Conservation (phyloP, 805 yeast genomes). For the Saturnispora zaruensis region DNA sequence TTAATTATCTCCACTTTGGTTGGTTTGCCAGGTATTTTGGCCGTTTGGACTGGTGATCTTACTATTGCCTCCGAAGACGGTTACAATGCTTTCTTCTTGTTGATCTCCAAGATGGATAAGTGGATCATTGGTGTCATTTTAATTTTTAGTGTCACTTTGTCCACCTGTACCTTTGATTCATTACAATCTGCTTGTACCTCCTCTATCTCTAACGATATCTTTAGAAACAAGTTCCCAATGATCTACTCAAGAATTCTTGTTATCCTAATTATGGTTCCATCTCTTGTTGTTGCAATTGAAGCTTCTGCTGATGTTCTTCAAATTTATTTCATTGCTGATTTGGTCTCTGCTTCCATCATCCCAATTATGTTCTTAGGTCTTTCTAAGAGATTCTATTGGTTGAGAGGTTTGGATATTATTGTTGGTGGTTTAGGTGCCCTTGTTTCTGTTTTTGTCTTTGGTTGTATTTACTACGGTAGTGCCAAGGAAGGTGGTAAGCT, state of each 20-base stretch:
- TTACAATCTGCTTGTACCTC: conserved; percentile 84
- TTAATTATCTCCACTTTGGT: conserved; percentile 58
- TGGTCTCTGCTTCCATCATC: conserved; percentile 77
- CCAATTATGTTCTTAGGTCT: conserved; percentile 81
- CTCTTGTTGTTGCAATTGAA: conserved; percentile 72
- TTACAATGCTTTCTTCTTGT: conserved; percentile 60
- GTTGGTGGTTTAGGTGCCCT: conserved; percentile 80
- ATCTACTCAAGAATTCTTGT: conserved; percentile 64
- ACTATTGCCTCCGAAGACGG: conserved; percentile 47
- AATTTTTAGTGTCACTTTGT: conserved; percentile 62
- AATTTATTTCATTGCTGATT: conserved; percentile 84
- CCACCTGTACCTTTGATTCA: conserved; percentile 86
- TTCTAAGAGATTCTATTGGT: conserved; percentile 53
- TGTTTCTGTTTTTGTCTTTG: conserved; percentile 72
- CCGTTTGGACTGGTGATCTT: conserved; percentile 81
- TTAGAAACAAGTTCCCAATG: conserved; percentile 68
- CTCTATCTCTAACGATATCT: conserved; percentile 79
- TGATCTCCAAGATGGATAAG: conserved; percentile 63
- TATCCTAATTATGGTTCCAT: conserved; percentile 73
- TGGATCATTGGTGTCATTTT: conserved; percentile 84
- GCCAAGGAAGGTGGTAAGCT: conserved; percentile 74
- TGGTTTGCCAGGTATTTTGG: conserved; percentile 79
- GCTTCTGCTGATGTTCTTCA: conserved; percentile 77
- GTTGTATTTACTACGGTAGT: conserved; percentile 64
- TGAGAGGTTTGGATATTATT: conserved; percentile 74